Evolutionary conservation across 257 asterid genomes (phyloP), one percentile per base, ranked within the genome.

Genomic region (Voacanga thouarsii): DNA sequence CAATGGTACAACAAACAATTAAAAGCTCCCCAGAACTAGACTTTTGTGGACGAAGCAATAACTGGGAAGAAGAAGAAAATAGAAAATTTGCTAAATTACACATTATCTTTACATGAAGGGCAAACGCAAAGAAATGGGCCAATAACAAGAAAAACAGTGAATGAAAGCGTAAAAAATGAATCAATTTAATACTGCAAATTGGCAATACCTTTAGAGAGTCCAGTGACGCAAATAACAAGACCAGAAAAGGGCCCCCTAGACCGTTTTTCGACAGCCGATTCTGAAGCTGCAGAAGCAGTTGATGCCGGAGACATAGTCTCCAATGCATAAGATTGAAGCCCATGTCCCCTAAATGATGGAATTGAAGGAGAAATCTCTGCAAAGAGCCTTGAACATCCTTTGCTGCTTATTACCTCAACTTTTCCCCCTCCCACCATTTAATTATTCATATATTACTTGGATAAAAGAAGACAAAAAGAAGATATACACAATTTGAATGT

Each of bases 211-310:
- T 89, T 93, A 45, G 98, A 90, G 19, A 95, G 93, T 23, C 99
- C 98, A 7, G 99, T 95, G 24, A 95, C 98, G 64, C 99, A 95
- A 53, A 95, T 88, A 79, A 93, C 89, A 80, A 95, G 96, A 44
- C 99, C 98, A 23, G 92, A 87, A 75, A 95, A 90, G 1, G 98
- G 97, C 12, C 91, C 85, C 10, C 64, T 72, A 64, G 92, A 66
- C 72, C 80, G 84, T 71, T 78, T 53, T 72, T 73, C 80, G 67
- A 78, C 79, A 8, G 85, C 85, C 73, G 90, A 83, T 78, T 88
- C 88, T 63, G 88, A 82, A 82, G 80, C 80, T 60, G 75, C 75
- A 50, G 92, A 72, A 82, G 76, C 81, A 56, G 89, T 70, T 77
- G 91, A 87, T 74, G 88, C 87, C 55, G 95, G 90, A 66, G 94